Evolutionary conservation across 805 yeast species (phyloP).

Genomic region (Lipomyces spencermartinsiae): DNA sequence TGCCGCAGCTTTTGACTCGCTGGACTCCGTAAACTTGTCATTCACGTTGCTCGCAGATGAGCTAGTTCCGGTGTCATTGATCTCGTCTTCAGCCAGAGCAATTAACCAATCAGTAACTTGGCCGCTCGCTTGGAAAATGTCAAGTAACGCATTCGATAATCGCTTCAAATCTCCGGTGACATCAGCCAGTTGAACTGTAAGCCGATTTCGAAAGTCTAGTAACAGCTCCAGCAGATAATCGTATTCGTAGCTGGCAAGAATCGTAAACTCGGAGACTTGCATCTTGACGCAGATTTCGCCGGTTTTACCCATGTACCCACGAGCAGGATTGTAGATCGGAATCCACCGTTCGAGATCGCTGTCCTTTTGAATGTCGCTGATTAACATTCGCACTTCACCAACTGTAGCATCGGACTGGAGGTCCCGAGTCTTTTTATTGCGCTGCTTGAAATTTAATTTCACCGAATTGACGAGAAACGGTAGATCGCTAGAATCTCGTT

Average conservation of each 20-base stretch:
- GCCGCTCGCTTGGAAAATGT: conserved; percentile 73
- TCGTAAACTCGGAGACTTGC: conserved; percentile 39
- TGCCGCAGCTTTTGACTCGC: background rate
- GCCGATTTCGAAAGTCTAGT: conserved; percentile 40
- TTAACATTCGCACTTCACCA: conserved; percentile 34
- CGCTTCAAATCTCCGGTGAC: conserved; percentile 41
- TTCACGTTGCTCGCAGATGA: background rate
- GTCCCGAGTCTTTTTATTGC: conserved; percentile 28
- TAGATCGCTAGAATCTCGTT: conserved; percentile 58
- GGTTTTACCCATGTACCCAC: conserved; percentile 31
- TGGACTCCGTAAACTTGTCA: background rate
- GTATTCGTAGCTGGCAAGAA: conserved; percentile 64
- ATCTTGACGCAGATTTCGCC: conserved; percentile 43
- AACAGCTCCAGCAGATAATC: conserved; percentile 68
- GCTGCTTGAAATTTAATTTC: conserved; percentile 28
- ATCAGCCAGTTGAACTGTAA: conserved; percentile 53
- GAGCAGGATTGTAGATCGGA: conserved; percentile 33
- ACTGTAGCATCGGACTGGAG: conserved; percentile 21
- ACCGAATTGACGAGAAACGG: conserved; percentile 43
- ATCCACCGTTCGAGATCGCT: conserved; percentile 43
- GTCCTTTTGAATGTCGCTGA: conserved; percentile 29
- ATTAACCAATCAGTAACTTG: conserved; percentile 76
- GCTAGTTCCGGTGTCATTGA: conserved; percentile 44
- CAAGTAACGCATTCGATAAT: conserved; percentile 57
- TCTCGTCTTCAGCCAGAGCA: conserved; percentile 70